Conservation (phyloP, 1,139 yeast species). For the Candida pseudocylindracea region DNA sequence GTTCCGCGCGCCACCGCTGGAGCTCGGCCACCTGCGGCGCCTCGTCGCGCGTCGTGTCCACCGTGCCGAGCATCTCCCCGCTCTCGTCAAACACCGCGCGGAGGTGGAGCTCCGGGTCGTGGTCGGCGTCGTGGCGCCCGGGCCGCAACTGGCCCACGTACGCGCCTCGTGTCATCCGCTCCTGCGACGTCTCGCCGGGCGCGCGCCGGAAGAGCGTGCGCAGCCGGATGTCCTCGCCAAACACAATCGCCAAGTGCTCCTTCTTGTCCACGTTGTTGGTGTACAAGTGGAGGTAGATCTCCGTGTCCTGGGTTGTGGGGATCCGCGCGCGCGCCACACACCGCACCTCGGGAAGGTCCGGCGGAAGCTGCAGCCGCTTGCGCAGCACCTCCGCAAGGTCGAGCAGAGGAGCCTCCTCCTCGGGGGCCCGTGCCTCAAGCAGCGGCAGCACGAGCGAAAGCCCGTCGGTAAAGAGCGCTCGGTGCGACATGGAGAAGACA, state of each 20-base stretch:
- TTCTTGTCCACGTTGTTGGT: conserved; percentile 70
- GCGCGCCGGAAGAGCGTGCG: conserved; percentile 40
- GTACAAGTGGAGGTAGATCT: conserved; percentile 77
- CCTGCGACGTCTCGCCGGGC: conserved; percentile 63
- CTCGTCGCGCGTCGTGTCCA: conserved; percentile 7
- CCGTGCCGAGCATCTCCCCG: conserved; percentile 27
- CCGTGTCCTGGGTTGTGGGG: conserved; percentile 87
- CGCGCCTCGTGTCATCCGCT: conserved; percentile 94
- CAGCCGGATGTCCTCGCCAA: conserved; percentile 81
- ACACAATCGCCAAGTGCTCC: conserved; percentile 93
- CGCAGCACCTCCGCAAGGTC: conserved; percentile 3
- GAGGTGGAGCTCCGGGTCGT: conserved; percentile 21
- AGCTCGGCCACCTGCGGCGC: too few relatives aligned
- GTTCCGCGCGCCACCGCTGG: too few relatives aligned
- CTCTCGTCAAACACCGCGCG: conserved; percentile 21
- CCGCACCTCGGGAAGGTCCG: conserved; percentile 40
- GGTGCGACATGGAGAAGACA: too few relatives aligned
- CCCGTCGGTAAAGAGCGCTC: too few relatives aligned
- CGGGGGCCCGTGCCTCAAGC: not conserved
- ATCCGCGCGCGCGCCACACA: conserved; percentile 87
- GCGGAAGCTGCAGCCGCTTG: conserved; percentile 4
- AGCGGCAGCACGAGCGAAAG: too few relatives aligned
- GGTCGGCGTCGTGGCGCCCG: conserved; percentile 53
- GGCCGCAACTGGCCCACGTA: conserved; percentile 78
- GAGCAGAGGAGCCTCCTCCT: conserved; percentile 2